phyloP scores from a whole-genome alignment of 495 filamentous ascomycete genomes.

The Penicillium paxilli region DNA sequence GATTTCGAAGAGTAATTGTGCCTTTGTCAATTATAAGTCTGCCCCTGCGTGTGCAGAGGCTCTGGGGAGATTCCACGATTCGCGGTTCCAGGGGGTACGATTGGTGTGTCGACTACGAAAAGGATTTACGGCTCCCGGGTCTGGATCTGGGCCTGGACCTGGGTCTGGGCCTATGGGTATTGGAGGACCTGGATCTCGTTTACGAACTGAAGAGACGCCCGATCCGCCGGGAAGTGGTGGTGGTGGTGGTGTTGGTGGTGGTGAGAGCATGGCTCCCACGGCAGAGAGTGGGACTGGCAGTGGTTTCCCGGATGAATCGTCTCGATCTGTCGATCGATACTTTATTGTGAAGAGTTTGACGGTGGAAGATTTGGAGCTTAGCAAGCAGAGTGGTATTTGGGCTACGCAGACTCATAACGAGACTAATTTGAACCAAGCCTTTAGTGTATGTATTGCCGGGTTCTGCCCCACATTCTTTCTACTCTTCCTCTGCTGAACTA shows the following conservation, averaged over 20 bases:
- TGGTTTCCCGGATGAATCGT: neutral
- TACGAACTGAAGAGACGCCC: constrained; percentile 4
- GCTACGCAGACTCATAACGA: constrained; percentile 96
- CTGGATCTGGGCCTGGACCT: constrained; percentile 26
- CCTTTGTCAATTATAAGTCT: constrained; percentile 93
- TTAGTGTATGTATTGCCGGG: constrained; percentile 58
- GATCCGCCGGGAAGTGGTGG: constrained; percentile 4
- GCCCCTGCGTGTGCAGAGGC: constrained; percentile 76
- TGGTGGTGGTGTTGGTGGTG: neutral
- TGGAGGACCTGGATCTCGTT: neutral
- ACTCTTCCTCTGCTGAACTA: too few relatives aligned
- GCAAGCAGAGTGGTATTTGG: constrained; percentile 85
- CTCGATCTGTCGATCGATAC: constrained; percentile 63
- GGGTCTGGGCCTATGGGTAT: constrained; percentile 17
- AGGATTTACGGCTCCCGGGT: constrained; percentile 39
- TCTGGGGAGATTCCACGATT: constrained; percentile 85
- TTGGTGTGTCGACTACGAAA: constrained; percentile 90
- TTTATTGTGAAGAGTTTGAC: constrained; percentile 96
- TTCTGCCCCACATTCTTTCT: neutral
- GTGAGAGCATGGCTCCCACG: neutral
- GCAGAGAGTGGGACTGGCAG: neutral
- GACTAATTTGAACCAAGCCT: constrained; percentile 77
- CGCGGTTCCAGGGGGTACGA: constrained; percentile 80
- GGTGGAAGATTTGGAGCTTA: constrained; percentile 91
- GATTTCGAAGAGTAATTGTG: constrained; percentile 97